These are phyloP conservation scores for Naganishia liquefaciens DNA, from an alignment of 1,284 basidiomycete species.

Conservation along the genomic window DNA sequence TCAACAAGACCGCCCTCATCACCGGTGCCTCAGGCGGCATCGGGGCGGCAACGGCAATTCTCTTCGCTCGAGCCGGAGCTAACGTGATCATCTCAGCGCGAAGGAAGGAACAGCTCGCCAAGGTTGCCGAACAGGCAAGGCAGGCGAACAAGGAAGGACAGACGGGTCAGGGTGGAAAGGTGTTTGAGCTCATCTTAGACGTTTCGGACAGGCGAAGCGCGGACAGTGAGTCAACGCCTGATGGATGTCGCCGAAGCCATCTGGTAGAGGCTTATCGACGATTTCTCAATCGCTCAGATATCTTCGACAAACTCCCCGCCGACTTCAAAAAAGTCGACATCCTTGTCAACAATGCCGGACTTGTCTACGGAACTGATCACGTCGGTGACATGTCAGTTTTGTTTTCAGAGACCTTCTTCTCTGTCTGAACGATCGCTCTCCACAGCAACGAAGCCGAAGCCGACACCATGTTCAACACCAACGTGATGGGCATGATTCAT, in stretches of 20 bases:
- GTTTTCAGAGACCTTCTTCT: background rate
- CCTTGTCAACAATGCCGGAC: constrained; percentile 54
- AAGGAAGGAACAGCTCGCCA: constrained; percentile 60
- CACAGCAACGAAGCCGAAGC: constrained; percentile 43
- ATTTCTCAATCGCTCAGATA: constrained; percentile 7
- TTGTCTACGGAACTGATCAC: constrained; percentile 51
- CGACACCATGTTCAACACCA: constrained; percentile 82
- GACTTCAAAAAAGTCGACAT: constrained; percentile 39
- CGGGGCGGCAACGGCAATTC: constrained; percentile 54
- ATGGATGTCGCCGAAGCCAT: background rate
- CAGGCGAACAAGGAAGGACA: constrained; percentile 37
- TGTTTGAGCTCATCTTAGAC: constrained; percentile 40
- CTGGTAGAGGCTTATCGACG: background rate
- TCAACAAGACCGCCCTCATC: constrained; percentile 48
- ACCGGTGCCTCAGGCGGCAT: constrained; percentile 54
- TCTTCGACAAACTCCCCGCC: constrained; percentile 34
- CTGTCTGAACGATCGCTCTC: background rate
- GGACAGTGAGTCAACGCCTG: constrained; percentile 29
- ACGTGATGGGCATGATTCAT: constrained; percentile 84
- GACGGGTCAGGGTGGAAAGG: constrained; percentile 39
- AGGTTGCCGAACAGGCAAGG: constrained; percentile 54
- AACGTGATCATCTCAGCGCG: constrained; percentile 63
- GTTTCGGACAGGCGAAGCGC: constrained; percentile 36
- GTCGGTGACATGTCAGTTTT: constrained; percentile 48
- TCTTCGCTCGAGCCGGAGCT: constrained; percentile 62